Evolutionary conservation across 2,329 filamentous ascomycete genomes (phyloP).

Genomic region (Monilinia vaccinii-corymbosi): DNA sequence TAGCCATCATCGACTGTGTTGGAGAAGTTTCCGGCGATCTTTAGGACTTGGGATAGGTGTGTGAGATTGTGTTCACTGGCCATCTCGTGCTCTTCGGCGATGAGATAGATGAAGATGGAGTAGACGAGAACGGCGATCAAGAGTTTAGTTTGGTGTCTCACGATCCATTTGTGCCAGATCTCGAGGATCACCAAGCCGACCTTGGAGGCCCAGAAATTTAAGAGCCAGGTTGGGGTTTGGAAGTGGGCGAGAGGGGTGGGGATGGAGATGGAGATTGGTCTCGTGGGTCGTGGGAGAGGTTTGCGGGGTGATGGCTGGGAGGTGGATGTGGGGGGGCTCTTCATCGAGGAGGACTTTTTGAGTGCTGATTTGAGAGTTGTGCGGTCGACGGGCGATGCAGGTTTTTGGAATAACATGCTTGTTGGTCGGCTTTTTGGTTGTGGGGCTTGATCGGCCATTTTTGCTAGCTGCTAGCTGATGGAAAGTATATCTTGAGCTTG

Average conservation of each 20-base stretch:
- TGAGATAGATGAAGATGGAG: neutral
- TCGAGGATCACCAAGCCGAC: neutral
- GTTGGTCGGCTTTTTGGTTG: neutral
- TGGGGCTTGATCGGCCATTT: neutral
- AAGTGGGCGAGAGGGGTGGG: neutral
- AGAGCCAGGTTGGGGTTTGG: neutral
- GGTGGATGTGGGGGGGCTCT: no score
- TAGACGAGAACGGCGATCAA: neutral
- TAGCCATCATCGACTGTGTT: neutral
- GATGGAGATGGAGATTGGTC: neutral
- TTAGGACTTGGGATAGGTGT: neutral
- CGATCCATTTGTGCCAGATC: neutral
- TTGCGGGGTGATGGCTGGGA: neutral
- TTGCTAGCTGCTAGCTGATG: no score
- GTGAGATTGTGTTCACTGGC: neutral
- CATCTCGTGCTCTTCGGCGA: neutral
- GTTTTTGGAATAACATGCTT: neutral
- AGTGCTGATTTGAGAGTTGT: neutral
- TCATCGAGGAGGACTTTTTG: no score
- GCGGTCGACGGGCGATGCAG: neutral
- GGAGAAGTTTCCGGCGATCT: neutral
- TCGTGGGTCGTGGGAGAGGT: neutral
- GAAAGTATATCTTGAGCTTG: no score
- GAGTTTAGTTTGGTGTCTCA: neutral
- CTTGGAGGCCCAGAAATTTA: neutral